These are phyloP conservation scores for Lachnellula cervina DNA, from an alignment of 2,329 filamentous ascomycete genomes.

Conservation along the genomic window DNA sequence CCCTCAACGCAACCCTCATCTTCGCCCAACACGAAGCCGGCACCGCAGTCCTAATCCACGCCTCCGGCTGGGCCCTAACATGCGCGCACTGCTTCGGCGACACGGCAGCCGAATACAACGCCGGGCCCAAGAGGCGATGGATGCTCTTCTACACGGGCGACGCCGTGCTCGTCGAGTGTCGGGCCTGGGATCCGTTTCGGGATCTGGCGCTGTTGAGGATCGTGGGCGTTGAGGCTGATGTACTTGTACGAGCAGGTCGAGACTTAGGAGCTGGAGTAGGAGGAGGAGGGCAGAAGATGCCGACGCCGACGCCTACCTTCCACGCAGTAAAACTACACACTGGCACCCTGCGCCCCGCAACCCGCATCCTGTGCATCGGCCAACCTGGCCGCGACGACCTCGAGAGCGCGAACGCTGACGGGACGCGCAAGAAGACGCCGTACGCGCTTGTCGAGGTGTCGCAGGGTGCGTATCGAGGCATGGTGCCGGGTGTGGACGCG, in stretches of 20 bases:
- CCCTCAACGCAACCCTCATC: conserved; percentile 35
- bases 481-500: conserved; percentile 35
- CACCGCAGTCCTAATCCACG: conserved; percentile 45
- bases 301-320: background rate
- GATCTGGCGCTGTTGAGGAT: conserved; percentile 46
- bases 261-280: background rate
- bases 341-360: background rate
- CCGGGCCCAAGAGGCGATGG: conserved; percentile 30
- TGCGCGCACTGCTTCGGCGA: conserved; percentile 49
- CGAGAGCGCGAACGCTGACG: conserved; percentile 40
- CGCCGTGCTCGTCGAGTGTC: conserved; percentile 36
- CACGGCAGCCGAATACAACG: conserved; percentile 32
- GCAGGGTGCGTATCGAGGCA: conserved; percentile 38
- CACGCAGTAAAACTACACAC: background rate
- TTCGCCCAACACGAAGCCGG: conserved; percentile 47
- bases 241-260: background rate
- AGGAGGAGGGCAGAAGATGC: background rate
- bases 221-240: conserved; percentile 26
- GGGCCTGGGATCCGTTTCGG: conserved; percentile 30
- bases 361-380: conserved; percentile 33
- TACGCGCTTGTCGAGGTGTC: conserved; percentile 46
- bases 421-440: conserved; percentile 14
- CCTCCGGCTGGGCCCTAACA: conserved; percentile 42
- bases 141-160: conserved; percentile 38
- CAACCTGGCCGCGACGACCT: conserved; percentile 41